Conservation (phyloP, 176 grass and related monocot species). For the Oryza brachyantha region DNA sequence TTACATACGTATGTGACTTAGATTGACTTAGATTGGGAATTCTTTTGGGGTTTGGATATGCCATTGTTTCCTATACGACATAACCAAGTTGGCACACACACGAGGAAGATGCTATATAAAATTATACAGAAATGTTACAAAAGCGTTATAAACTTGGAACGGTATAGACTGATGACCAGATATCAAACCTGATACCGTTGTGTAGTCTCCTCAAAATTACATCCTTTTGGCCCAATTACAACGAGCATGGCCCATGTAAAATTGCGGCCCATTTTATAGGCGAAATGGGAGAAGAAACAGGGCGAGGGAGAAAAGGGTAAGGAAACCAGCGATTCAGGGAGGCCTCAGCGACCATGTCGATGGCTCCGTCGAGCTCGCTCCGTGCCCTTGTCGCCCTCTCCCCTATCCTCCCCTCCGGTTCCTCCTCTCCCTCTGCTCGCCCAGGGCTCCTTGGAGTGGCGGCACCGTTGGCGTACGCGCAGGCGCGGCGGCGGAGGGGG, state of each 20-base stretch:
- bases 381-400: conserved; percentile 8
- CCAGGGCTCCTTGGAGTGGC: not conserved
- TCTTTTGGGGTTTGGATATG: too few relatives aligned
- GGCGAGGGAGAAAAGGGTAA: not conserved
- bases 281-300: not conserved
- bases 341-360: conserved; percentile 1
- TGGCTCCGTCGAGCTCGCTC: conserved; percentile 37
- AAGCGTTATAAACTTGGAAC: too few relatives aligned
- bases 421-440: not conserved
- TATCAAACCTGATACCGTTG: too few relatives aligned
- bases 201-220: too few relatives aligned
- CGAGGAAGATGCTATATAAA: too few relatives aligned
- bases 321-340: not conserved
- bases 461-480: not conserved
- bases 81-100: too few relatives aligned
- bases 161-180: too few relatives aligned
- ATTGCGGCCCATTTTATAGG: not conserved
- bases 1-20: too few relatives aligned
- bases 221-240: not conserved
- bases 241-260: not conserved
- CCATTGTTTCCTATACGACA: too few relatives aligned
- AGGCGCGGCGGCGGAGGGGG: not conserved
- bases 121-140: too few relatives aligned
- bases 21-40: too few relatives aligned
- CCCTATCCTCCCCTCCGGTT: not conserved